Conservation (phyloP, 805 yeast species). For the Candida ipomoeae region DNA sequence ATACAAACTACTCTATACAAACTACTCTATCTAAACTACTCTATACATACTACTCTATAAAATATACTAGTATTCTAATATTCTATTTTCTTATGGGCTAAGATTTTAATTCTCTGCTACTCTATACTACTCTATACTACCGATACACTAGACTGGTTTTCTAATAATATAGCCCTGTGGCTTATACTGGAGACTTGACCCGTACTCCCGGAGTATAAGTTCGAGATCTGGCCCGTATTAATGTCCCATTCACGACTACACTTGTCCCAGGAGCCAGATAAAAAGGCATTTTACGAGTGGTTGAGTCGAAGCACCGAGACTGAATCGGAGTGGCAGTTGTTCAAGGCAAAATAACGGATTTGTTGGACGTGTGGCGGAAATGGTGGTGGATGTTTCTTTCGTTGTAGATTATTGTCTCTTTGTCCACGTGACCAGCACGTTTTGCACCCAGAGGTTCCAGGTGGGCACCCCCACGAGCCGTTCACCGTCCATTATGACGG, state of each 20-base stretch:
- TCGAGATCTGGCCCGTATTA: conserved; percentile 56
- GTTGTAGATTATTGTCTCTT: conserved; percentile 16
- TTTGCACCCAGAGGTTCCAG: not conserved
- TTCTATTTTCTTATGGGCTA: too few relatives aligned
- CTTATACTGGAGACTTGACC: conserved; percentile 75
- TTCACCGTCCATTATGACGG: not conserved
- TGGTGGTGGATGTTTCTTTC: conserved; percentile 82
- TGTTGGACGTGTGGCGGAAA: conserved; percentile 43
- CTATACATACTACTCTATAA: too few relatives aligned
- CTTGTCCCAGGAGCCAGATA: conserved; percentile 95
- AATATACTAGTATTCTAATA: too few relatives aligned
- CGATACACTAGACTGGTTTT: too few relatives aligned
- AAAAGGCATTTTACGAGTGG: conserved; percentile 53
- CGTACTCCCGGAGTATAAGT: conserved; percentile 52
- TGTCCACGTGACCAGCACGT: not conserved
- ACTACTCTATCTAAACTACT: too few relatives aligned
- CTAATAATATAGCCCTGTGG: conserved; percentile 17
- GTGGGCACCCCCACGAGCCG: conserved; percentile 1
- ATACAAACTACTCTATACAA: too few relatives aligned
- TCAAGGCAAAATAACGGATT: conserved; percentile 14
- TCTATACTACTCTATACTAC: too few relatives aligned
- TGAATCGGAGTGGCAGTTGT: conserved; percentile 61
- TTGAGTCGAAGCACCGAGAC: conserved; percentile 72
- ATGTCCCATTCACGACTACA: conserved; percentile 80
- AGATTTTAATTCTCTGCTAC: too few relatives aligned